A percentile compares a stretch with the other conserved stretches of the same genome.
phyloP scores from a whole-genome alignment of 139 green algal genomes.

The Volvox reticuliferus region DNA sequence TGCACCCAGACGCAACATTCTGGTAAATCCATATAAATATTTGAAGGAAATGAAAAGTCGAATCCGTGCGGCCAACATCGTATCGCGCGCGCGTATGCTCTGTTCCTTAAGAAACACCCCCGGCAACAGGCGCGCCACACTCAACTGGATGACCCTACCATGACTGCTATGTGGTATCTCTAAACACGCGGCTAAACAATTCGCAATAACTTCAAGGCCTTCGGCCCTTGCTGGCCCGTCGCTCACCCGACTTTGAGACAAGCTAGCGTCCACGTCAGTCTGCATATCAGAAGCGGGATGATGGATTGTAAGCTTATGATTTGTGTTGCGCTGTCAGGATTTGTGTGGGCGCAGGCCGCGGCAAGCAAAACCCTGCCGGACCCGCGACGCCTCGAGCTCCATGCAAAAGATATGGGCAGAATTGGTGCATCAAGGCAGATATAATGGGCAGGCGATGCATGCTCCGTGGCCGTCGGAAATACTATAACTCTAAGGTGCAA shows the following conservation, averaged over 20 bases:
- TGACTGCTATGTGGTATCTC: too few species aligned
- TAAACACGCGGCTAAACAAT: too few species aligned
- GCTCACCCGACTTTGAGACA: constrained; percentile 9
- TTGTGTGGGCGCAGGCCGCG: background rate
- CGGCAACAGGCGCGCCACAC: too few species aligned
- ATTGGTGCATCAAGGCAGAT: background rate
- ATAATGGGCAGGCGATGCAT: background rate
- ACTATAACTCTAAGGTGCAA: constrained; percentile 11
- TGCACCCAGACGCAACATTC: too few species aligned
- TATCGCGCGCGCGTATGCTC: too few species aligned
- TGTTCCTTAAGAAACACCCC: too few species aligned
- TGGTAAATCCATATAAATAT: too few species aligned
- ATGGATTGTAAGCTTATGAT: background rate
- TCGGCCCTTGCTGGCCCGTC: background rate
- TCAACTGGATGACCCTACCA: too few species aligned
- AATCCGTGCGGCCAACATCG: too few species aligned
- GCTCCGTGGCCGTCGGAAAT: background rate
- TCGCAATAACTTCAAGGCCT: background rate
- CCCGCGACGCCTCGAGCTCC: background rate
- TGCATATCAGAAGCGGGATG: background rate
- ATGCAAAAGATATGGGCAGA: background rate
- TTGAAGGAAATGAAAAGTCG: too few species aligned
- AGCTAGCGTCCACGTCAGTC: background rate
- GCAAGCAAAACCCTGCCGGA: background rate
- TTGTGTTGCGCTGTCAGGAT: background rate